phyloP scores from a whole-genome alignment of 345 rosid genomes.

The Eucalyptus sideroxylon region DNA sequence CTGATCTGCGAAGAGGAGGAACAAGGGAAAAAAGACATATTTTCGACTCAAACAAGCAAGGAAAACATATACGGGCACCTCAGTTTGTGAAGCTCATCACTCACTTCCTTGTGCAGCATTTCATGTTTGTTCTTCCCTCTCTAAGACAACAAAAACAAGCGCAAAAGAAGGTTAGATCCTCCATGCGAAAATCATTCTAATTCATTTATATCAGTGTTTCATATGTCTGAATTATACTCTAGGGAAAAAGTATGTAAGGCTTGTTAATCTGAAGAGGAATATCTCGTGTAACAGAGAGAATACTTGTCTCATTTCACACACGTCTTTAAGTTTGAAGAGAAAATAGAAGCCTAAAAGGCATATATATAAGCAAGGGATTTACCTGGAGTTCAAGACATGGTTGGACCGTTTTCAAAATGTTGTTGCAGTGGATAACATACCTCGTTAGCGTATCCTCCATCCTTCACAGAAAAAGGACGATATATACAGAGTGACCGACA shows the following conservation, averaged over 20 bases:
- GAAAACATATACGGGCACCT: not conserved
- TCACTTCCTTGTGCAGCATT: not conserved
- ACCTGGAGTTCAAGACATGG: not conserved
- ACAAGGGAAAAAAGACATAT: not conserved
- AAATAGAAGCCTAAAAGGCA: not conserved
- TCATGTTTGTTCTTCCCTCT: not conserved
- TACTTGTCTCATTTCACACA: not conserved
- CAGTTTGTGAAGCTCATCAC: not conserved
- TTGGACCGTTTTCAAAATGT: not conserved
- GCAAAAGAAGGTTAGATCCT: not conserved
- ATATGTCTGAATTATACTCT: not conserved
- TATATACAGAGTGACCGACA: not conserved
- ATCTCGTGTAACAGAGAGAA: not conserved
- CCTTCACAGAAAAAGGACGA: not conserved
- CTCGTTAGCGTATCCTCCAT: not conserved
- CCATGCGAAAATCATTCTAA: not conserved
- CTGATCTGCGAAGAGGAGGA: not conserved
- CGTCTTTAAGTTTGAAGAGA: not conserved
- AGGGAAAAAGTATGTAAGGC: not conserved
- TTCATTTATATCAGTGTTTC: not conserved
- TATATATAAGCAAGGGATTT: not conserved
- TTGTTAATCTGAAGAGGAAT: not conserved
- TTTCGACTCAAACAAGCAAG: not conserved
- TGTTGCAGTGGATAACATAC: not conserved
- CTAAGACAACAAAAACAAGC: not conserved